phyloP scores from a whole-genome alignment of 2,329 filamentous ascomycete genomes.

The Triangularia setosa region DNA sequence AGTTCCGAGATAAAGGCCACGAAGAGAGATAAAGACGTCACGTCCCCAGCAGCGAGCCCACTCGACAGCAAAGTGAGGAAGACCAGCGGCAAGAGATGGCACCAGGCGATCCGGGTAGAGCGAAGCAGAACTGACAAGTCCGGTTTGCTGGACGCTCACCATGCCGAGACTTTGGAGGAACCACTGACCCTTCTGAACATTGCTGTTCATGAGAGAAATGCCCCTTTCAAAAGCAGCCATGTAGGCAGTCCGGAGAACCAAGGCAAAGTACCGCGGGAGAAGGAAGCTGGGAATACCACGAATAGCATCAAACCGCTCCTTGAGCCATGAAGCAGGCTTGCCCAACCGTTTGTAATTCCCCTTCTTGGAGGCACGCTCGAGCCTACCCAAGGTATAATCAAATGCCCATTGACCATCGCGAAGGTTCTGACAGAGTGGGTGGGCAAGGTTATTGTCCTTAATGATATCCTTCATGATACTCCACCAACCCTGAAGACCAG shows the following conservation, averaged over 20 bases:
- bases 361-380: slow-evolving; percentile 67
- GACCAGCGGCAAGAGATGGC: slow-evolving; percentile 82
- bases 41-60: slow-evolving; percentile 98
- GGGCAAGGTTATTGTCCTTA: slow-evolving; percentile 82
- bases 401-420: slow-evolving; percentile 88
- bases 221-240: slow-evolving; percentile 74
- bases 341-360: slow-evolving; percentile 59
- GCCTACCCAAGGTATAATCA: slow-evolving; percentile 76
- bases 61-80: slow-evolving; percentile 89
- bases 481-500: slow-evolving; percentile 98
- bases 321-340: slow-evolving; percentile 72
- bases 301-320: slow-evolving; percentile 80
- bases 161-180: slow-evolving; percentile 86
- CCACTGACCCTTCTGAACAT: slow-evolving; percentile 75
- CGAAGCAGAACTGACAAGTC: slow-evolving; percentile 83
- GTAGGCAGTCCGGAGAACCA: slow-evolving; percentile 85
- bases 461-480: slow-evolving; percentile 83
- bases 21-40: slow-evolving; percentile 93
- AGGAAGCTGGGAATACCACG: slow-evolving; percentile 83
- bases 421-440: slow-evolving; percentile 89
- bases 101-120: slow-evolving; percentile 82
- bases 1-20: slow-evolving; percentile 87
- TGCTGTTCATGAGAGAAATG: slow-evolving; percentile 72
- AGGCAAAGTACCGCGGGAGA: slow-evolving; percentile 86
- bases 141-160: slow-evolving; percentile 88